Percentiles rank a stretch among this genome's conserved stretches.
phyloP scores from a whole-genome alignment of 2,329 filamentous ascomycete species.

The Diaporthe ilicicola region DNA sequence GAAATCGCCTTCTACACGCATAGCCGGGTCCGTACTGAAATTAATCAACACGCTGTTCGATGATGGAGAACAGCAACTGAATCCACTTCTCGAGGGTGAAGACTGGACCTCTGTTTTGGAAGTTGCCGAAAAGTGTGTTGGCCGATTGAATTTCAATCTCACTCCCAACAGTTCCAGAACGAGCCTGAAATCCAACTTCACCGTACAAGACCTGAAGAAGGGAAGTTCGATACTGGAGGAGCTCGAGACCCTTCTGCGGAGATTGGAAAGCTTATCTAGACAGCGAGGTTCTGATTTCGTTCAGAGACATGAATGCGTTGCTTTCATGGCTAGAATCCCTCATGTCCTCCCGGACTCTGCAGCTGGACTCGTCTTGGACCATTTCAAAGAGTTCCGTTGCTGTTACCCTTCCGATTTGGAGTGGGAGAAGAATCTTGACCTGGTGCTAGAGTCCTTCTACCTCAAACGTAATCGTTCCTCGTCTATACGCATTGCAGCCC shows the following conservation, averaged over 20 bases:
- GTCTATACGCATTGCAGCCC: constrained; percentile 67
- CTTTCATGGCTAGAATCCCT: constrained; percentile 71
- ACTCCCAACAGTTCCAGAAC: constrained; percentile 11
- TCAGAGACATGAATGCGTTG: constrained; percentile 72
- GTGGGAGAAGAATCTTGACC: constrained; percentile 71
- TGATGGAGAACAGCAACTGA: constrained; percentile 60
- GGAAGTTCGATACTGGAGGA: constrained; percentile 51
- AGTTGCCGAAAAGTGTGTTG: constrained; percentile 63
- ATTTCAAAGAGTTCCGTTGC: constrained; percentile 74
- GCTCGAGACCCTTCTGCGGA: constrained; percentile 53
- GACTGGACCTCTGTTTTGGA: constrained; percentile 71
- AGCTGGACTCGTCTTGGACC: constrained; percentile 70
- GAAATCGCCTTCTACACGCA: constrained; percentile 51
- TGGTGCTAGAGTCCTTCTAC: constrained; percentile 71
- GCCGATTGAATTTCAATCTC: constrained; percentile 9
- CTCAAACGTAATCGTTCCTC: constrained; percentile 68
- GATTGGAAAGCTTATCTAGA: constrained; percentile 59
- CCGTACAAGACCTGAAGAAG: constrained; percentile 43
- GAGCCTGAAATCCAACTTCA: constrained; percentile 33
- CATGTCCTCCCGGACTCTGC: constrained; percentile 70
- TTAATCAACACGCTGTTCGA: constrained; percentile 65
- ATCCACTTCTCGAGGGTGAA: constrained; percentile 67
- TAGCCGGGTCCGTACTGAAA: constrained; percentile 56
- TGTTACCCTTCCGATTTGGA: constrained; percentile 75
- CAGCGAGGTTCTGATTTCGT: constrained; percentile 62